Base-by-base conservation (phyloP, 2,329 filamentous ascomycete genomes). In the Cladophialophora psammophila region DNA sequence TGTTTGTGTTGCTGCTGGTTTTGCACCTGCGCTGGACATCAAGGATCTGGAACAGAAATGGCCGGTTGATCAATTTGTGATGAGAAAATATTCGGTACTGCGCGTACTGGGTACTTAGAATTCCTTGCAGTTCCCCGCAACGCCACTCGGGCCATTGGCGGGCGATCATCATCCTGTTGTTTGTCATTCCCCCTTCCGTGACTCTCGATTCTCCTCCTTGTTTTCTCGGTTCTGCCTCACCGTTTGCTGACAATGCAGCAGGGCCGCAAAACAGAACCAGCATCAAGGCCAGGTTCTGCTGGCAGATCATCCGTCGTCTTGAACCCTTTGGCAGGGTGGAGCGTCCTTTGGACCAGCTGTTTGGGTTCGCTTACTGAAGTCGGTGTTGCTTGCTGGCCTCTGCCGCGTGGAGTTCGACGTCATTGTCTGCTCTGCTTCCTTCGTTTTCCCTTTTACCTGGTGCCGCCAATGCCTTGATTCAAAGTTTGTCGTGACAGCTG, bases 391-490 rank as follows among this genome's bases (percentile, higher is more conserved):
- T 56, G 59, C 35, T 53, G 48, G 42, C 26, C 3, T 53, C 12
- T 60, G 63, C 63, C 56, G 63, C 63, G 63, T 60, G 38, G 55
- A 61, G 32, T 65, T 55, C 63, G 63, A 65, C 63, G 63, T 65
- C 63, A 65, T 65, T 20, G 56, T 60, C 7, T 50, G 15, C 32
- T 60, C 7, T 50, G 15, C 32, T 20, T n/a, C 20, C 9, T 38
- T 34, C 38, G 38, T 34, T 53, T 13, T 34, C 12, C 58, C 31
- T 35, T 38, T 48, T 32, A 12, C 5, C 12, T 38, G 26, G 26
- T 26, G 26, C 31, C 56, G 2, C 52, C 26, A 13, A 26, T 60
- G 63, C 63, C 63, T 60, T 65, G 56, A 34, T 65, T 60, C 56
- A 36, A 36, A 45, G 36, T 38, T 59, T 7, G 35, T 45, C 36